These are phyloP conservation scores for Thalia dealbata DNA, from an alignment of 176 grass and related monocot genomes.

Conservation along the genomic window DNA sequence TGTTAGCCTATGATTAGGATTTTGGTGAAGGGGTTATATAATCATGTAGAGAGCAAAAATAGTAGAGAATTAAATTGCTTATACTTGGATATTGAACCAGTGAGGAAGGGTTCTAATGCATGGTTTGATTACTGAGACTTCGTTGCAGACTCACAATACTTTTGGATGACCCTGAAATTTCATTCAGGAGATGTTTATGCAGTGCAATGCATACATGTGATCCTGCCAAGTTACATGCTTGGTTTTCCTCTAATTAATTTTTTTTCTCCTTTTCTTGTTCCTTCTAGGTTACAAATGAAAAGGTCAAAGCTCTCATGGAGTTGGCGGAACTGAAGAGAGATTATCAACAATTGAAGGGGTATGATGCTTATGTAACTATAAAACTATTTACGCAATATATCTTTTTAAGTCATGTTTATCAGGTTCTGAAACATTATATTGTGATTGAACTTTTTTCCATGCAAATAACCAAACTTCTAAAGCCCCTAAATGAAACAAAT, in stretches of 20 bases:
- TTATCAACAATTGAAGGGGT: constrained; percentile 56
- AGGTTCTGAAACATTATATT: background rate
- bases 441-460: too few relatives aligned
- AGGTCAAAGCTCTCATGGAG: constrained; percentile 75
- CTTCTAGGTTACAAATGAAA: constrained; percentile 75
- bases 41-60: background rate
- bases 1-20: background rate
- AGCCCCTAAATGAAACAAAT: background rate
- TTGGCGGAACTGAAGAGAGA: constrained; percentile 85
- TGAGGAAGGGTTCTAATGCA: too few relatives aligned
- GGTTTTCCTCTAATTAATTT: constrained; percentile 1
- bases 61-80: background rate
- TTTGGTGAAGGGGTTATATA: background rate
- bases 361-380: constrained; percentile 23
- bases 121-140: too few relatives aligned
- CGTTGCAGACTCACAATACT: too few relatives aligned
- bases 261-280: background rate
- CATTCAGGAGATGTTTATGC: too few relatives aligned
- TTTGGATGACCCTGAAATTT: too few relatives aligned
- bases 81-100: too few relatives aligned
- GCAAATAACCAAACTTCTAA: background rate
- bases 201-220: too few relatives aligned
- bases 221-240: constrained; percentile 2
- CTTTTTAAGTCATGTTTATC: background rate
- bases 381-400: too few relatives aligned